Base-by-base conservation (phyloP, 805 yeast species). In the Hermanozyma aechmeae region DNA sequence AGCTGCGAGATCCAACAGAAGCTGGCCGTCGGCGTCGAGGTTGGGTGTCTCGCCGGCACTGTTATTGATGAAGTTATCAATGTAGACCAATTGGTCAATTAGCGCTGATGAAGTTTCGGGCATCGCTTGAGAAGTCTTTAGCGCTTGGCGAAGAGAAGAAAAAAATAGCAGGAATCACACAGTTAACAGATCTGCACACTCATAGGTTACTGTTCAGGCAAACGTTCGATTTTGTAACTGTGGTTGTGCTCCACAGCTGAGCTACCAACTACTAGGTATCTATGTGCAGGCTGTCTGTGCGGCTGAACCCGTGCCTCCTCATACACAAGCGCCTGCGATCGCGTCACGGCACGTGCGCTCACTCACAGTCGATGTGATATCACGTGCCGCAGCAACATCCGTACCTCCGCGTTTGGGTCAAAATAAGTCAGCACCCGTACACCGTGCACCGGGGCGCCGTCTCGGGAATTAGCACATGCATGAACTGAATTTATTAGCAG, bases 51-150 rank as follows among this genome's bases (percentile, higher is more conserved):
- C 57, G 59, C 46, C 53, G 39, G 43, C 54, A 16, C 47, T 24
- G 26, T 29, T 38, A 21, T 33, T 31, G 62, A 81, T 71, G 45
- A 80, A 79, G 37, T 78, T 79, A 48, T 81, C 93, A 20, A 81
- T 82, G 42, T 79, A 81, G 2, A 82, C 87, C 33, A 81, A 59
- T 57, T 81, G 93, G 47, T 81, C 93, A 31, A 81, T 48, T 15
- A 81, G 53, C 1, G 78, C 68, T 4, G 58, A 48, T 0, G 61
- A 54, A 3, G 63, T 56, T 25, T 42, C 46, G 23, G 33, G 39
- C 46, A 40, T 42, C 5, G 28, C 13, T n/a, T 27, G 15, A 14
- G 29, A 21, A 14, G 18, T 25, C 18, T 12, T 21, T 13, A 14
- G 14, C 13, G 12, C 6, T 13, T 6, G 21, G 22, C 22, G 21